Conservation (phyloP, 2,329 filamentous ascomycete species). For the Pestalotiopsis sp. region DNA sequence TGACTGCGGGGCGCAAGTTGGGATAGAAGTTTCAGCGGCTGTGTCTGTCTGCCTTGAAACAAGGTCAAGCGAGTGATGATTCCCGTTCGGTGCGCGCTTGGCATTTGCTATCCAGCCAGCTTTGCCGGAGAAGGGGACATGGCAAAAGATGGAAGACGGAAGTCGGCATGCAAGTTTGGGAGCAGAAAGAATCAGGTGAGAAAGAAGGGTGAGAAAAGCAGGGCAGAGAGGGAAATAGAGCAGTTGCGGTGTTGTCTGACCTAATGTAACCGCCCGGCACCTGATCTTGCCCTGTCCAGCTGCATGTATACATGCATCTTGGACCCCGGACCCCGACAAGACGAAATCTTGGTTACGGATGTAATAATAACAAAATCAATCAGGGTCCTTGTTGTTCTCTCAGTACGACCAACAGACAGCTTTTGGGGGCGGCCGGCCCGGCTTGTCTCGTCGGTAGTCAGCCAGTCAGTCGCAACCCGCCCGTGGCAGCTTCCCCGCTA, state of each 20-base stretch:
- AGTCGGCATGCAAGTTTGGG: no score
- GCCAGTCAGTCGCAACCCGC: no score
- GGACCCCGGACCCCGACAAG: background rate
- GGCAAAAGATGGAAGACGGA: no score
- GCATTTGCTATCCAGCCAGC: background rate
- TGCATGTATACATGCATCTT: background rate
- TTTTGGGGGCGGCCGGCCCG: no score
- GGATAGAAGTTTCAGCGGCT: background rate
- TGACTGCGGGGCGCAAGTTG: background rate
- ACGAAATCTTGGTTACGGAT: background rate
- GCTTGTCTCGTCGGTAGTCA: no score
- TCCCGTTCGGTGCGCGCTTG: background rate
- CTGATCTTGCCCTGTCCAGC: background rate
- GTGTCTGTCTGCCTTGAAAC: background rate
- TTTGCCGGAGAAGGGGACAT: background rate
- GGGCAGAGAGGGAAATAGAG: background rate
- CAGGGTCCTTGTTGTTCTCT: conserved; percentile 20
- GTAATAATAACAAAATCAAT: conserved; percentile 16
- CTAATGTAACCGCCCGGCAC: background rate
- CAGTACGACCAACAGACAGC: no score
- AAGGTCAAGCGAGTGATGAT: background rate
- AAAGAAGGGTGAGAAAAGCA: background rate
- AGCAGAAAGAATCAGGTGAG: background rate
- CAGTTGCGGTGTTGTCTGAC: no score
- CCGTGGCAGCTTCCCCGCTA: no score